Base-by-base conservation (phyloP, 768 basidiomycete species). In the Agaricus blazei region DNA sequence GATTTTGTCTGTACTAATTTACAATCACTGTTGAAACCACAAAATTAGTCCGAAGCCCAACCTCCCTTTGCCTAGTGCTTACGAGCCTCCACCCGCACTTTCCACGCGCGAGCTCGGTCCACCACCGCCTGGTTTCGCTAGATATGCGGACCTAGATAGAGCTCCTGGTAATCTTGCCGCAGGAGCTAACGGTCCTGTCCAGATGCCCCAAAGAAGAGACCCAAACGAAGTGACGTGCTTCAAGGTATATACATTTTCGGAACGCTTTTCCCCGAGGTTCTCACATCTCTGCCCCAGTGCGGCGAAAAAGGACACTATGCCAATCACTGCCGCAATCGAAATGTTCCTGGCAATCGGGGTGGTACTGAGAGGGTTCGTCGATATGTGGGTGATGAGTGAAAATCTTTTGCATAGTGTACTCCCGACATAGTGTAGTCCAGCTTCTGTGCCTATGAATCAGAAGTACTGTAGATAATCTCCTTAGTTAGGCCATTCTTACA, bases 241-340 rank as follows among this genome's bases (percentile, higher is more conserved):
- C 77, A 94, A 91, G 81, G 88, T 85, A 66, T 56, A 76, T 55
- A 47, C 4, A 34, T 48, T 5, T 43, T 51, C 50, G 5, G 8
- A 12, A 49, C 9, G 19, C 7, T 11, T 28, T 54, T 51, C 51
- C 48, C 54, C 61, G 34, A 34, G 11, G 4, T 43, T 54, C 52
- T 48, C 54, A 60, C 26, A 54, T 31, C 34, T 34, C 4, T 31
- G 28, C 46, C 3, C 11, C 19, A 93, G 87, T 97, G 94, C 64
- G 91, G 91, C 37, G 86, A 92, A 68, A 87, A 88, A 61, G 96
- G 96, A 1, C 96, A 98, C 66, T 96, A 96, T 65, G 95, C 95
- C 19, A 96, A 97, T 67, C 85, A 90, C 63, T 97, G 95, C 70
- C 82, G 87, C 41, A 94, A 94, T 68, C 75, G 89, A 54, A 94